Evolutionary conservation across 2,329 filamentous ascomycete species (phyloP).

Genomic region (Pseudocercospora cruenta): DNA sequence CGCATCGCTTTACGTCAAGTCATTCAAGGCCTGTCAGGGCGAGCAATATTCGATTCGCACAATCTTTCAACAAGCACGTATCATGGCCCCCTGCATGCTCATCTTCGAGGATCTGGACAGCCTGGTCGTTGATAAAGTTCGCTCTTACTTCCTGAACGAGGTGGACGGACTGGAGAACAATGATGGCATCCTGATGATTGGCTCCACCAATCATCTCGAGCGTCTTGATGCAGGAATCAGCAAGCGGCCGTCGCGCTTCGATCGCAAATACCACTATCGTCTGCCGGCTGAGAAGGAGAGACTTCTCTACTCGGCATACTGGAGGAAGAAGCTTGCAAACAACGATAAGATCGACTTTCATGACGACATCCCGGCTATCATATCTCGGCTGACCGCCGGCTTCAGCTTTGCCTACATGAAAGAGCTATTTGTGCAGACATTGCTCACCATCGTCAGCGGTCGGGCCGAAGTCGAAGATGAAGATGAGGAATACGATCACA

Average conservation of each 20-base stretch:
- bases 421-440: constrained; percentile 66
- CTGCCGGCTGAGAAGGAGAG: constrained; percentile 54
- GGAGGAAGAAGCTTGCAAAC: constrained; percentile 60
- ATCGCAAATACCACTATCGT: constrained; percentile 68
- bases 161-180: constrained; percentile 70
- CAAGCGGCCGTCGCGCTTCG: constrained; percentile 68
- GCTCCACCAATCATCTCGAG: constrained; percentile 55
- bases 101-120: constrained; percentile 74
- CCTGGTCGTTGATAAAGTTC: constrained; percentile 61
- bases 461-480: constrained; percentile 26
- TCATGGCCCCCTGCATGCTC: constrained; percentile 68
- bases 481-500: constrained; percentile 19
- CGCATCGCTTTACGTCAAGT: constrained; percentile 48
- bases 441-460: constrained; percentile 56
- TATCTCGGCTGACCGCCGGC: constrained; percentile 63
- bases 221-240: constrained; percentile 65
- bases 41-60: constrained; percentile 50
- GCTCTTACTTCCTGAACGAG: constrained; percentile 73
- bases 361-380: constrained; percentile 43
- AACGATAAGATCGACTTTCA: constrained; percentile 58
- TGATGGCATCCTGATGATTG: constrained; percentile 68
- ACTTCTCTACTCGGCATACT: constrained; percentile 64
- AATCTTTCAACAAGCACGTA: constrained; percentile 63
- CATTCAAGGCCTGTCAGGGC: constrained; percentile 40
- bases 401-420: constrained; percentile 72